Evolutionary conservation across 1,284 basidiomycete species (phyloP).

Genomic region (Microbotryum silenes-acaulis): DNA sequence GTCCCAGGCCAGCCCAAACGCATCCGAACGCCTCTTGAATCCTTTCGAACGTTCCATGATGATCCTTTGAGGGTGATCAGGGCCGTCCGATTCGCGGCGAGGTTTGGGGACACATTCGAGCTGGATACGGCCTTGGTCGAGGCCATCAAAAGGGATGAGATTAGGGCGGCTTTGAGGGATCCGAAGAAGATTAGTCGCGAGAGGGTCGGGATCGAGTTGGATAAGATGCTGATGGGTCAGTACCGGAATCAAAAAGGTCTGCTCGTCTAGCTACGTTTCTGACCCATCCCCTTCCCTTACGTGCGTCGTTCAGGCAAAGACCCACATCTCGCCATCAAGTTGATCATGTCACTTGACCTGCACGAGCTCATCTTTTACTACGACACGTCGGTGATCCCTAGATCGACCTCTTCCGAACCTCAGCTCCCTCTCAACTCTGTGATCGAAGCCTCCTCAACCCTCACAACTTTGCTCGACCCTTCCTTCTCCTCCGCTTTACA

Average conservation of each 20-base stretch:
- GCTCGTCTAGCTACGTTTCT: too few relatives aligned
- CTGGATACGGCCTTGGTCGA: slow-evolving; percentile 64
- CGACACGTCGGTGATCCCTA: slow-evolving; percentile 60
- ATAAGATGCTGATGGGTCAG: slow-evolving; percentile 81
- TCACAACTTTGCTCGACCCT: slow-evolving; percentile 45
- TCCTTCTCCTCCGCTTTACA: slow-evolving; percentile 38
- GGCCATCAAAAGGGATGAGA: slow-evolving; percentile 58
- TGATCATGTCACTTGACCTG: slow-evolving; percentile 62
- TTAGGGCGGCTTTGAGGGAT: slow-evolving; percentile 60
- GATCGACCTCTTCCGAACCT: slow-evolving; percentile 55
- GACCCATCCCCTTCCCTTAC: background rate
- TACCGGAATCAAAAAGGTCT: background rate
- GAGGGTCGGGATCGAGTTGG: slow-evolving; percentile 78
- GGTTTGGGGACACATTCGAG: slow-evolving; percentile 62
- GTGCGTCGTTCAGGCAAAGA: slow-evolving; percentile 51
- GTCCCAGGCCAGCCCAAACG: slow-evolving; percentile 8
- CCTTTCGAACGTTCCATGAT: slow-evolving; percentile 81
- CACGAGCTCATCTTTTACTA: slow-evolving; percentile 56
- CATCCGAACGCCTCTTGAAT: slow-evolving; percentile 81
- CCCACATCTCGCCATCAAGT: slow-evolving; percentile 62
- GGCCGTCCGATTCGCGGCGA: slow-evolving; percentile 82
- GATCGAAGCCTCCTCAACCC: slow-evolving; percentile 42
- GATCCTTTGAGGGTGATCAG: slow-evolving; percentile 89
- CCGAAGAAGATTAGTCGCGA: slow-evolving; percentile 75
- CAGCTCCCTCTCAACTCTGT: slow-evolving; percentile 45